These are phyloP conservation scores for Phytopythium cucurbitacearum DNA, from an alignment of 352 stramenopile species.

Conservation along the genomic window DNA sequence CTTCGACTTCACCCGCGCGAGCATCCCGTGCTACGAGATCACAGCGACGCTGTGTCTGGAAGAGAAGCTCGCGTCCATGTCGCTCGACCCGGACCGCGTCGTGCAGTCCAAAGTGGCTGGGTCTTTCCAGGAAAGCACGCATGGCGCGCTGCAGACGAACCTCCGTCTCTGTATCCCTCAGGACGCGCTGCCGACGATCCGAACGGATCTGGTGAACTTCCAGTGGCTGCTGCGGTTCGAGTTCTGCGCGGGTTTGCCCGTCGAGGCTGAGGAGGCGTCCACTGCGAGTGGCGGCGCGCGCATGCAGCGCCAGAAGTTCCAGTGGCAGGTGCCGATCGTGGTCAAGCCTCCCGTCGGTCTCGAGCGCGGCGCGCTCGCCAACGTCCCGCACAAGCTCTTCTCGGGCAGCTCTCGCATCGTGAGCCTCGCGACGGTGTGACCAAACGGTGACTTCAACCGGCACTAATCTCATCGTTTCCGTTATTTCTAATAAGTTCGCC, in stretches of 20 bases:
- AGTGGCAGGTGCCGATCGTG: slow-evolving; percentile 53
- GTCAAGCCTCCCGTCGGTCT: slow-evolving; percentile 25
- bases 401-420: slow-evolving; percentile 30
- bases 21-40: slow-evolving; percentile 47
- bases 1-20: slow-evolving; percentile 57
- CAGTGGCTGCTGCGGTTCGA: slow-evolving; percentile 61
- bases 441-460: not conserved
- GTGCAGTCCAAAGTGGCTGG: slow-evolving; percentile 48
- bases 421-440: slow-evolving; percentile 8
- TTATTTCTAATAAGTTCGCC: not conserved
- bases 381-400: slow-evolving; percentile 55
- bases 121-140: slow-evolving; percentile 42
- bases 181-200: slow-evolving; percentile 51
- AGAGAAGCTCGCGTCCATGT: slow-evolving; percentile 46
- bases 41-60: slow-evolving; percentile 42
- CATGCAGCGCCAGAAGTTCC: slow-evolving; percentile 32
- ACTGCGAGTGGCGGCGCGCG: not conserved
- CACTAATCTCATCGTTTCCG: not conserved
- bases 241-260: slow-evolving; percentile 27
- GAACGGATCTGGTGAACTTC: slow-evolving; percentile 56
- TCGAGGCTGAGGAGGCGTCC: not conserved
- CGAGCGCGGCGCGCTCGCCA: slow-evolving; percentile 33
- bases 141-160: slow-evolving; percentile 45
- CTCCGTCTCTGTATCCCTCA: slow-evolving; percentile 51
- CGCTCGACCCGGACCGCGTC: slow-evolving; percentile 45